These are phyloP conservation scores for Colletotrichum sp. DNA, from an alignment of 2,329 filamentous ascomycete species.

Conservation along the genomic window DNA sequence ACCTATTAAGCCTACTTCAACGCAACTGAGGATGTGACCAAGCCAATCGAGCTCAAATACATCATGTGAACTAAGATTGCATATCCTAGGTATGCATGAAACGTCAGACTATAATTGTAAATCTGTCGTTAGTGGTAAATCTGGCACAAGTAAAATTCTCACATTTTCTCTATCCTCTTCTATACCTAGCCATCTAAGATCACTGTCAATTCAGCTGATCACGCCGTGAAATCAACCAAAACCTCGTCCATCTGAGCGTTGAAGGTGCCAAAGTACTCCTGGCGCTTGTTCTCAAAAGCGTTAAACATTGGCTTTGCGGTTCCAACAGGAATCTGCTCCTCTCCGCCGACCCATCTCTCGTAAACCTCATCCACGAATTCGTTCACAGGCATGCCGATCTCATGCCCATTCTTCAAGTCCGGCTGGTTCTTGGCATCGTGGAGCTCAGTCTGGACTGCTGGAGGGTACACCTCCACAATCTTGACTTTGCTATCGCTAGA, in stretches of 20 bases:
- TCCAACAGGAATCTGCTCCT: conserved; percentile 35
- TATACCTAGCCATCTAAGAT: too few species aligned
- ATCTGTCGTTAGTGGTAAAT: neutral
- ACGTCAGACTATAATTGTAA: too few species aligned
- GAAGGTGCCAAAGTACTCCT: neutral
- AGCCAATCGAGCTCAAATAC: neutral
- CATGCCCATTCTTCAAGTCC: neutral
- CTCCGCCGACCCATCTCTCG: conserved; percentile 40
- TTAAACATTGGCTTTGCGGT: neutral
- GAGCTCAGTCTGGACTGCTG: conserved; percentile 28
- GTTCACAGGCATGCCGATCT: conserved; percentile 38
- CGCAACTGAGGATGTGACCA: too few species aligned
- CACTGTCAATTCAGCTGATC: too few species aligned
- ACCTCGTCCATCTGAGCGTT: neutral
- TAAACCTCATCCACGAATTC: conserved; percentile 51
- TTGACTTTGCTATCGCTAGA: conserved; percentile 12
- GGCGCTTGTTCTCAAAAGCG: neutral
- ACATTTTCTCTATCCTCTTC: neutral
- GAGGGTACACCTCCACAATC: conserved; percentile 32
- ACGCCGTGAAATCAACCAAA: neutral
- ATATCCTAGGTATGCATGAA: too few species aligned
- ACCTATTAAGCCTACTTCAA: neutral
- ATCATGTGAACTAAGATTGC: neutral
- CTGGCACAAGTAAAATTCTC: neutral
- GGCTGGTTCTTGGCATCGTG: neutral